Evolutionary conservation across 208 protist species (phyloP), one percentile per base, ranked within the genome.

Genomic region (Hexamita inflata): DNA sequence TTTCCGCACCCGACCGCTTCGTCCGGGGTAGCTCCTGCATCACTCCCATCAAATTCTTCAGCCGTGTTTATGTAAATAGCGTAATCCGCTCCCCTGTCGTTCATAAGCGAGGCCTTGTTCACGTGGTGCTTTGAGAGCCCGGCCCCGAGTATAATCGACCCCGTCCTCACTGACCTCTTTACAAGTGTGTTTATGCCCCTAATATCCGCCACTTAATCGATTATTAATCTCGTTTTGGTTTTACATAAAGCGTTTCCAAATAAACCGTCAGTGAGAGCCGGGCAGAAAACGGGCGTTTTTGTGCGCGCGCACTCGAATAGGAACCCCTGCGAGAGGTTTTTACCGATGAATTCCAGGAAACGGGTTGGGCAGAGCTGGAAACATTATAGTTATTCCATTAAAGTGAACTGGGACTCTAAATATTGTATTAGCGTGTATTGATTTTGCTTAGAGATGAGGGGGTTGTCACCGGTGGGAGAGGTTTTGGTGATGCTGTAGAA

Each of bases 191-290:
- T 98, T 53, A 98, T 88, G 15, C 45, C 39, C 65, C 92, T 84
- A 70, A 98, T 94, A 85, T 98, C 95, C 40, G 80, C 62, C 1
- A 93, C 81, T 1, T 95, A 83, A 82, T 99, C 94, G 0, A 98
- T 79, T 0, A 95, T 83, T 28, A 98, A 84, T 9, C n/a, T n/a
- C n/a, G n/a, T n/a, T n/a, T 93, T 93, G 39, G 93, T 92, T 19
- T 91, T 87, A 97, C 93, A 80, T 98, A 98, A 84, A 93, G 98
- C 59, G 99, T 89, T 94, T 98, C 98, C 95, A 76, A 98, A 92
- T 1, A 91, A 95, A 28, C 84, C 82, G 75, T 97, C 94, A 34
- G 94, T 98, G 19, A 99, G 49, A 0, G 95, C 94, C 11, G 95
- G 95, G 41, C 89, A 97, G 84, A 95, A 99, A 29, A 99, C 86